These are phyloP conservation scores for Solanum pinnatisectum DNA, from an alignment of 257 asterid species.

Conservation along the genomic window DNA sequence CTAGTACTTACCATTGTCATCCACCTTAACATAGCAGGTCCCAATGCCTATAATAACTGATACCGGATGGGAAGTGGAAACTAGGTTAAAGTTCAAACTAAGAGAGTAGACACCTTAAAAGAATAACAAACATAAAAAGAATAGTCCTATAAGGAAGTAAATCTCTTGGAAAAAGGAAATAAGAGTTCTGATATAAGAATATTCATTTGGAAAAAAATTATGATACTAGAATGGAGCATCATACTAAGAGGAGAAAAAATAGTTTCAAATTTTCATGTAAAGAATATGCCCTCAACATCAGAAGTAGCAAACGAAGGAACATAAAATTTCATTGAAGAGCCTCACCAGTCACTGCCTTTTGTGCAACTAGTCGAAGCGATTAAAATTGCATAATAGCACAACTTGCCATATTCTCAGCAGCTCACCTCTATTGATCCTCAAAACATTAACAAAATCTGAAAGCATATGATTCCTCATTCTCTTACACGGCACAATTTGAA, in stretches of 20 bases:
- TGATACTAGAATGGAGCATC: not conserved
- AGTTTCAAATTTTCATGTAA: not conserved
- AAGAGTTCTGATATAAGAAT: too few species aligned
- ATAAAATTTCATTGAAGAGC: too few species aligned
- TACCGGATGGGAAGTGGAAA: conserved; percentile 36
- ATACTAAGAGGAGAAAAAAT: not conserved
- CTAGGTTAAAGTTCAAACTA: not conserved
- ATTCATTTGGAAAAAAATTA: not conserved
- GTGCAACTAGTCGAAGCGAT: too few species aligned
- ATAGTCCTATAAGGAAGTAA: not conserved
- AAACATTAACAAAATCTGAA: not conserved
- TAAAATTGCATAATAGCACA: not conserved
- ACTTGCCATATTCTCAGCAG: not conserved
- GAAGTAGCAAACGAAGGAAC: not conserved
- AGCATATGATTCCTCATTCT: not conserved
- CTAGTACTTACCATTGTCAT: too few species aligned
- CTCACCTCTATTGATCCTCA: not conserved
- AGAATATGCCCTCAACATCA: not conserved
- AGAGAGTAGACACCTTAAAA: not conserved
- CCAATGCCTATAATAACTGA: conserved; percentile 8
- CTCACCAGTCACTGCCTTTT: too few species aligned
- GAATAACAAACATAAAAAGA: not conserved
- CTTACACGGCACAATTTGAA: not conserved
- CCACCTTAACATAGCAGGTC: not conserved
- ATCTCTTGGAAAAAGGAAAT: too few species aligned